phyloP scores from a whole-genome alignment of 2,329 filamentous ascomycete genomes.

The Magnaporthiopsis rhizophila region DNA sequence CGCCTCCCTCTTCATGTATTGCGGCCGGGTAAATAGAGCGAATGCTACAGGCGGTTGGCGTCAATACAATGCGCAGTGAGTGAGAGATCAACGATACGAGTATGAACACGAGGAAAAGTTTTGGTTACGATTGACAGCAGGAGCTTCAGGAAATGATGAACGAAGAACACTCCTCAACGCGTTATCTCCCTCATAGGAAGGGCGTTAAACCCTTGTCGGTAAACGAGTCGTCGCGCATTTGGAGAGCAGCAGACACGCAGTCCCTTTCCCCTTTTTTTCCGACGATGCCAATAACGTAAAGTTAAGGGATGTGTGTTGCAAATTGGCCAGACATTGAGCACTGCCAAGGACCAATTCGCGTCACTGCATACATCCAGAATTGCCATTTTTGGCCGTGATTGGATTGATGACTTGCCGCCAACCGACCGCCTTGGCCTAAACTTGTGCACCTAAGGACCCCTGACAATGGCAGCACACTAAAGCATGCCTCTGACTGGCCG shows the following conservation, averaged over 20 bases:
- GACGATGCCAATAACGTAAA: not conserved
- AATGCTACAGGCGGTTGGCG: not conserved
- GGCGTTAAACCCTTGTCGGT: not conserved
- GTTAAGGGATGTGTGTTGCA: not conserved
- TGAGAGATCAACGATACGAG: not conserved
- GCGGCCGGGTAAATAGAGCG: not conserved
- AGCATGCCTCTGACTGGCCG: not conserved
- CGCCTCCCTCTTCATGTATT: too few species aligned
- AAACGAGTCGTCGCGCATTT: not conserved
- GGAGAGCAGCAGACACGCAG: not conserved
- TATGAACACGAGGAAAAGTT: not conserved
- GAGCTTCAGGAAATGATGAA: not conserved
- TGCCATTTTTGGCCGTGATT: not conserved
- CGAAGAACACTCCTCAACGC: not conserved
- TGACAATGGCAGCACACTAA: not conserved
- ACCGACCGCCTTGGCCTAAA: not conserved
- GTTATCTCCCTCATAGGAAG: not conserved
- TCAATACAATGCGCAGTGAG: not conserved
- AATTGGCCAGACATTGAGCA: not conserved
- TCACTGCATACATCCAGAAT: not conserved
- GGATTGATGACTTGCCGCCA: not conserved
- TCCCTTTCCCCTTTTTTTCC: not conserved
- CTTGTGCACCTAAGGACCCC: not conserved
- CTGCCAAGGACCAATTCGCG: not conserved
- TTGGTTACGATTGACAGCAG: not conserved